These are phyloP conservation scores for Triticum timopheevii DNA, from an alignment of 176 grass and related monocot genomes.

Conservation along the genomic window DNA sequence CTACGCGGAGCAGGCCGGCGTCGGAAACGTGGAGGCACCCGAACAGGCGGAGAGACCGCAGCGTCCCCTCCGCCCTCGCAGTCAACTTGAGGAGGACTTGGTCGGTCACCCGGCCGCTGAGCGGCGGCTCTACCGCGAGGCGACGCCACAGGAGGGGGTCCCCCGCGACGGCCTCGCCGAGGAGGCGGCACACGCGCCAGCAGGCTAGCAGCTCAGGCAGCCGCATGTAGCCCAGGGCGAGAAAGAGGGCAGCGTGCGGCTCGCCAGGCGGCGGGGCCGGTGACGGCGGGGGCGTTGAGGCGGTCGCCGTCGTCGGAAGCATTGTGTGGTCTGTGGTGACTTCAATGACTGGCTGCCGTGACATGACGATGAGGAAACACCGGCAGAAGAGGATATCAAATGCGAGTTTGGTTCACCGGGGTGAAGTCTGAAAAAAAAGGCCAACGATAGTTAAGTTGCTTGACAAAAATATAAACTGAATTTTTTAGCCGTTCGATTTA, in stretches of 20 bases:
- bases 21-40: slow-evolving; percentile 62
- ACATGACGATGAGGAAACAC: not conserved
- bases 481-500: no score
- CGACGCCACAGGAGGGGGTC: slow-evolving; percentile 54
- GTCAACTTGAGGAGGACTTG: slow-evolving; percentile 29
- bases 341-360: not conserved
- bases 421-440: no score
- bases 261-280: not conserved
- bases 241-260: slow-evolving; percentile 52
- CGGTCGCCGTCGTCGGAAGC: slow-evolving; percentile 35
- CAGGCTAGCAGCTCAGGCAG: slow-evolving; percentile 65
- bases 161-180: slow-evolving; percentile 47
- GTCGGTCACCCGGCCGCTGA: slow-evolving; percentile 37
- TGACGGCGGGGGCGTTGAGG: not conserved
- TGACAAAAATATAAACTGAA: no score
- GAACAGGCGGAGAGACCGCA: slow-evolving; percentile 59
- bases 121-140: slow-evolving; percentile 36
- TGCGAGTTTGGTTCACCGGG: not conserved
- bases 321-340: slow-evolving; percentile 32
- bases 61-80: slow-evolving; percentile 29
- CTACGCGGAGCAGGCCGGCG: slow-evolving; percentile 55
- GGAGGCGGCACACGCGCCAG: slow-evolving; percentile 38
- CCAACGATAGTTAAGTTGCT: no score
- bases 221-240: slow-evolving; percentile 58
- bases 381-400: not conserved